Evolutionary conservation across 2,329 filamentous ascomycete species (phyloP).

Genomic region (Venturia effusa): DNA sequence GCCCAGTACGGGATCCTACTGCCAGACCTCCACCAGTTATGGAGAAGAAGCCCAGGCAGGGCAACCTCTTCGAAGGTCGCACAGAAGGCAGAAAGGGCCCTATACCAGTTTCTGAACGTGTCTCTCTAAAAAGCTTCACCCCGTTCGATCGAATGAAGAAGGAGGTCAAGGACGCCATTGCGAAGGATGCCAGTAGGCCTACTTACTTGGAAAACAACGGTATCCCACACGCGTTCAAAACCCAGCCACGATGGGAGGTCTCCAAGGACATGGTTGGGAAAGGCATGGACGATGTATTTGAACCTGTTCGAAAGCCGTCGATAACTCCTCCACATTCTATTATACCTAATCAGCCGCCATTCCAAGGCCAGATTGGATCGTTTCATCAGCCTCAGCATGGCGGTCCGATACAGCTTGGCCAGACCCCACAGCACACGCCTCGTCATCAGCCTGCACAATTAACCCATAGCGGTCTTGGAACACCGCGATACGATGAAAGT

Average conservation of each 20-base stretch:
- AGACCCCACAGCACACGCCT: conserved; percentile 64
- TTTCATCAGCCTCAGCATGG: conserved; percentile 51
- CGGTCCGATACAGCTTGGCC: conserved; percentile 44
- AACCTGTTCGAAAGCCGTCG: conserved; percentile 48
- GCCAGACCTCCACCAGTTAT: background rate
- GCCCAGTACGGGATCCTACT: conserved; percentile 48
- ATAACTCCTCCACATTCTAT: conserved; percentile 53
- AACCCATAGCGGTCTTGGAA: conserved; percentile 52
- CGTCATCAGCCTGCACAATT: conserved; percentile 68
- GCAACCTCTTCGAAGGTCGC: conserved; percentile 43
- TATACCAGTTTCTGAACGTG: conserved; percentile 45
- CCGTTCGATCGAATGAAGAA: conserved; percentile 62
- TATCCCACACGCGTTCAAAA: conserved; percentile 76
- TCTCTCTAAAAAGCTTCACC: conserved; percentile 47
- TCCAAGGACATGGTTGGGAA: conserved; percentile 61
- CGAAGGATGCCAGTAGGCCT: conserved; percentile 34
- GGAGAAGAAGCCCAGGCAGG: background rate
- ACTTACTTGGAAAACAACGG: conserved; percentile 69
- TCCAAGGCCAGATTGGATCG: conserved; percentile 68
- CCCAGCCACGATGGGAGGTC: conserved; percentile 73
- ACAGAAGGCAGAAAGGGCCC: conserved; percentile 41
- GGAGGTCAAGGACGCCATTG: conserved; percentile 39
- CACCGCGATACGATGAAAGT: conserved; percentile 64
- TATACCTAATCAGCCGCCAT: conserved; percentile 54
- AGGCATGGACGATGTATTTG: conserved; percentile 72